phyloP scores from a whole-genome alignment of 768 basidiomycete species.

The Boletus rufocinnamomeus region DNA sequence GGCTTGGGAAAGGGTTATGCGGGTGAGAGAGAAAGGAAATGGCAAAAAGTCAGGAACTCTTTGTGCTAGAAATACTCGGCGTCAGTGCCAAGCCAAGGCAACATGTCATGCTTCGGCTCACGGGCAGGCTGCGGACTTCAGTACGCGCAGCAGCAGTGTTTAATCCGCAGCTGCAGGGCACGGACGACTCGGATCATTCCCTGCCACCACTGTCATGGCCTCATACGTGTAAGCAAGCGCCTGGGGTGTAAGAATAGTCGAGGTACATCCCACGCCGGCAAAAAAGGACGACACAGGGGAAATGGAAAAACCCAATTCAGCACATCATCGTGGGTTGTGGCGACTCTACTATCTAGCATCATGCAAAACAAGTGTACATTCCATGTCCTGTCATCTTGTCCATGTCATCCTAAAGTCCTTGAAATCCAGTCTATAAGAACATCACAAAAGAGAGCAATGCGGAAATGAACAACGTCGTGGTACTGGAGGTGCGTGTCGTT shows the following conservation, averaged over 20 bases:
- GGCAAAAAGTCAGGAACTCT: not conserved
- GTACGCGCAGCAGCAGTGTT: not conserved
- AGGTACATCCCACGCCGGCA: not conserved
- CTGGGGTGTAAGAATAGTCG: not conserved
- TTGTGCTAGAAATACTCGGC: constrained; percentile 7
- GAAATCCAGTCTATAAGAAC: constrained; percentile 1
- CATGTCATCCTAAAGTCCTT: not conserved
- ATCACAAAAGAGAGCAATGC: constrained; percentile 10
- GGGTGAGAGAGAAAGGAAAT: not conserved
- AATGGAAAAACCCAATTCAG: no score
- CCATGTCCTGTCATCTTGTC: not conserved
- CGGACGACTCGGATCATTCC: not conserved
- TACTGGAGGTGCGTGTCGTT: constrained; percentile 1
- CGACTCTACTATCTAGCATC: not conserved
- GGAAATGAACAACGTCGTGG: constrained; percentile 8
- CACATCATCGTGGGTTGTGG: not conserved
- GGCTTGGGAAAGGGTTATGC: not conserved
- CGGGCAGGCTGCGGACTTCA: not conserved
- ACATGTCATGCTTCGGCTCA: not conserved
- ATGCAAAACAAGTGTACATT: not conserved
- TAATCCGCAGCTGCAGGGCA: not conserved
- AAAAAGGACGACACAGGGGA: not conserved
- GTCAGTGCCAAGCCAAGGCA: not conserved
- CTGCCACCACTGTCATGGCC: not conserved
- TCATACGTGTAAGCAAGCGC: not conserved